These are phyloP conservation scores for Colletotrichum shisoi DNA, from an alignment of 2,329 filamentous ascomycete species.

Conservation along the genomic window DNA sequence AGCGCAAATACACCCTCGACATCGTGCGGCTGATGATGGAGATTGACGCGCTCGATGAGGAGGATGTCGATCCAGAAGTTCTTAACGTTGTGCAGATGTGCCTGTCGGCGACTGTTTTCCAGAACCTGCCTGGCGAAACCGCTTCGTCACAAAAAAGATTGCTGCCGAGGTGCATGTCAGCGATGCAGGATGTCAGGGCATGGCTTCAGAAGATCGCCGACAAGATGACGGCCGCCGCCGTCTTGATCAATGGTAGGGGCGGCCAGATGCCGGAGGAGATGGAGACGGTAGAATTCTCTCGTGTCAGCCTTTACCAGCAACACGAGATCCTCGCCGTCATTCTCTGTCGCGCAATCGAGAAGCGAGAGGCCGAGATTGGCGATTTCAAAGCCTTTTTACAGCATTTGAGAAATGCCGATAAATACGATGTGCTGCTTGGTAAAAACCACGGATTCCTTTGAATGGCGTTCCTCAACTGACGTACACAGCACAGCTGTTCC, in stretches of 20 bases:
- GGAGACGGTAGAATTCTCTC: constrained; percentile 82
- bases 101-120: constrained; percentile 65
- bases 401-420: constrained; percentile 73
- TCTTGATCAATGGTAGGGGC: constrained; percentile 72
- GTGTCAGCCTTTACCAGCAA: constrained; percentile 81
- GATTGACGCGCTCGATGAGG: constrained; percentile 69
- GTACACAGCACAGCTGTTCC: constrained; percentile 76
- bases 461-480: background rate
- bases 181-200: constrained; percentile 77
- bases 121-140: constrained; percentile 47
- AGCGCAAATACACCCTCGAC: constrained; percentile 82
- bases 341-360: constrained; percentile 78
- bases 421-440: constrained; percentile 73
- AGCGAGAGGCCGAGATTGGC: constrained; percentile 70
- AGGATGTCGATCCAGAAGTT: constrained; percentile 59
- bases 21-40: constrained; percentile 82
- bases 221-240: constrained; percentile 75
- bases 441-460: constrained; percentile 42
- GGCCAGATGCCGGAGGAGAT: constrained; percentile 66
- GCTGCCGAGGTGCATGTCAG: constrained; percentile 75
- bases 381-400: constrained; percentile 79
- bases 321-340: constrained; percentile 90
- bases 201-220: constrained; percentile 81
- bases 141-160: constrained; percentile 54
- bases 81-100: constrained; percentile 62